phyloP scores from a whole-genome alignment of 2,329 filamentous ascomycete species.

The Chlorencoelia australis region DNA sequence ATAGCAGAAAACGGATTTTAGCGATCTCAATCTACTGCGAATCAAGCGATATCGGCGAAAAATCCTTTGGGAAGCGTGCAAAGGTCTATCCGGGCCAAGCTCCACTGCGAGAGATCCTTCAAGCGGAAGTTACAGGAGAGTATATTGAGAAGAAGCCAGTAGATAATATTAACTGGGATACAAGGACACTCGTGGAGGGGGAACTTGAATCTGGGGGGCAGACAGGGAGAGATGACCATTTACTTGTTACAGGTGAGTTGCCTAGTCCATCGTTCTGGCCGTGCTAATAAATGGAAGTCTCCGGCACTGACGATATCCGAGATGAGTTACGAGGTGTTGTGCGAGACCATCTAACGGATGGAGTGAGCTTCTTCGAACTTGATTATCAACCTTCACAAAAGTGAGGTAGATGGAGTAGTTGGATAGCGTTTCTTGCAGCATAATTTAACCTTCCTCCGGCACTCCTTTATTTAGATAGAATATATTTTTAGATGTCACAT shows the following conservation, averaged over 20 bases:
- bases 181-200: constrained; percentile 5
- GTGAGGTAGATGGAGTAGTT: constrained; percentile 3
- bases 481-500: constrained; percentile 3
- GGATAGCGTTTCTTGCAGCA: background rate
- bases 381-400: constrained; percentile 10
- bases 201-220: constrained; percentile 6
- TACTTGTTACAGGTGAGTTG: constrained; percentile 9
- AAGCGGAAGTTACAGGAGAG: constrained; percentile 8
- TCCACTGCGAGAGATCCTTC: constrained; percentile 8
- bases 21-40: constrained; percentile 9
- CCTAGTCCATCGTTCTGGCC: constrained; percentile 1
- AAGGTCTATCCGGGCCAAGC: constrained; percentile 9
- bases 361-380: constrained; percentile 12
- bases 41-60: constrained; percentile 6
- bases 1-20: constrained; percentile 58
- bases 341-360: constrained; percentile 8
- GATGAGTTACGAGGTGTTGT: constrained; percentile 10
- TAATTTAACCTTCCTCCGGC: background rate
- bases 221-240: constrained; percentile 3
- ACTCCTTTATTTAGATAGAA: constrained; percentile 4
- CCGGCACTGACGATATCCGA: constrained; percentile 8
- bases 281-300: constrained; percentile 10
- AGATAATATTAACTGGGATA: constrained; percentile 8
- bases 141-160: constrained; percentile 10
- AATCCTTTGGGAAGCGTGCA: constrained; percentile 11